Conservation (phyloP, 495 filamentous ascomycete genomes). For the Aspergillus nanangensis region DNA sequence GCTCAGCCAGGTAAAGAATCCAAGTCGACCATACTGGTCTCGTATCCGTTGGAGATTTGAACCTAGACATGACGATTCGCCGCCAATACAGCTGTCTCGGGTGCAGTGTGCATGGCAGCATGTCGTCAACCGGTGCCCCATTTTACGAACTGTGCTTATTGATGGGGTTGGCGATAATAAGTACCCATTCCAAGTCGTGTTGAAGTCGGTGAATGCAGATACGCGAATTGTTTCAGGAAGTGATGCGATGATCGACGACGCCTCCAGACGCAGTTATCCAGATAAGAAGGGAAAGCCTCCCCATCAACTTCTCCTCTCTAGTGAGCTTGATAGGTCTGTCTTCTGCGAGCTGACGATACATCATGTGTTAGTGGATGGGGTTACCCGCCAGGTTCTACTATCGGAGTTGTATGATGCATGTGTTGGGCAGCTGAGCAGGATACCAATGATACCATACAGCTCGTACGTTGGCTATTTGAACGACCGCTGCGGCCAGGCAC, state of each 20-base stretch:
- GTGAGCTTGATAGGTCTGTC: constrained; percentile 18
- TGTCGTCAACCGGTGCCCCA: constrained; percentile 41
- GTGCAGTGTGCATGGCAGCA: constrained; percentile 36
- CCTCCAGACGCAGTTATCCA: no score
- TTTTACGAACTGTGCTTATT: constrained; percentile 46
- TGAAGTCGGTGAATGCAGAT: constrained; percentile 20
- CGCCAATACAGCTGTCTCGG: no score
- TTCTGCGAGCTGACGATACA: constrained; percentile 41
- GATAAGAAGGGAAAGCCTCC: no score
- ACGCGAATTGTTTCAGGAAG: no score
- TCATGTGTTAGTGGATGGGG: constrained; percentile 33
- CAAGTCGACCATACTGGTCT: constrained; percentile 24
- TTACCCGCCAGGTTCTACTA: constrained; percentile 17
- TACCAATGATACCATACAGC: background rate
- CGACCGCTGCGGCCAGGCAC: background rate
- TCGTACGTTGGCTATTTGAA: constrained; percentile 6
- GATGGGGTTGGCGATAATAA: constrained; percentile 28
- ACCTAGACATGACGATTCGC: no score
- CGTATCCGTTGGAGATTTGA: constrained; percentile 3
- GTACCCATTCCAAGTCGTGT: constrained; percentile 36
- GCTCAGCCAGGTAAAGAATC: constrained; percentile 39
- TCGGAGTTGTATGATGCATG: constrained; percentile 17
- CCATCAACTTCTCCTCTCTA: constrained; percentile 31
- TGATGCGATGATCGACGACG: no score
- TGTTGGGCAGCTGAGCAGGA: background rate